These are phyloP conservation scores for Thalassiosira mediterranea DNA, from an alignment of 352 stramenopile genomes.

Conservation along the genomic window DNA sequence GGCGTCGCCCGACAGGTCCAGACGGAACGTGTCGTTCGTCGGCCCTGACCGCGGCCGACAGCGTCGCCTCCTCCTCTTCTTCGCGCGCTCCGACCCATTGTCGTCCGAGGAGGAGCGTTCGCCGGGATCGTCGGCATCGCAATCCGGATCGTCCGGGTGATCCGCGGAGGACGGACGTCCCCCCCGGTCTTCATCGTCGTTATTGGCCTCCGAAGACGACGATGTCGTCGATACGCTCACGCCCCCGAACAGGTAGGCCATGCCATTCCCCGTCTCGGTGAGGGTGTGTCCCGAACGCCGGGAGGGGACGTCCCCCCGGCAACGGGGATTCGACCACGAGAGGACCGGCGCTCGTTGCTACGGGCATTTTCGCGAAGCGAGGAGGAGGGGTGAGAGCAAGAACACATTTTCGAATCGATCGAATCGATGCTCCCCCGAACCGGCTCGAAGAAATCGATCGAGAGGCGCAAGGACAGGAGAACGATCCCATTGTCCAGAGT, in stretches of 20 bases:
- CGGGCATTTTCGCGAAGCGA: too few relatives aligned
- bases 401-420: too few relatives aligned
- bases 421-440: too few relatives aligned
- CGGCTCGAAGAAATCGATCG: too few relatives aligned
- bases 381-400: too few relatives aligned
- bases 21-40: constrained; percentile 92
- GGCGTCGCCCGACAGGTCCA: constrained; percentile 88
- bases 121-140: constrained; percentile 8
- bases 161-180: background rate
- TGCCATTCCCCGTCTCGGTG: constrained; percentile 87
- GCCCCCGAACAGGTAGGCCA: constrained; percentile 92
- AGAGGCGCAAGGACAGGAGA: too few relatives aligned
- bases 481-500: too few relatives aligned
- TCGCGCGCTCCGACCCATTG: too few relatives aligned
- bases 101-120: constrained; percentile 3
- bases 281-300: constrained; percentile 95
- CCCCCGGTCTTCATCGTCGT: too few relatives aligned
- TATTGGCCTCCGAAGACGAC: constrained; percentile 49
- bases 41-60: constrained; percentile 81
- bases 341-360: too few relatives aligned
- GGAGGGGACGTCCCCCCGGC: constrained; percentile 90
- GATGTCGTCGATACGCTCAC: constrained; percentile 75
- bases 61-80: too few relatives aligned
- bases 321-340: constrained; percentile 90
- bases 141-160: constrained; percentile 10